Evolutionary conservation across 352 stramenopile species (phyloP).

Genomic region (Phytopythium delawarense): DNA sequence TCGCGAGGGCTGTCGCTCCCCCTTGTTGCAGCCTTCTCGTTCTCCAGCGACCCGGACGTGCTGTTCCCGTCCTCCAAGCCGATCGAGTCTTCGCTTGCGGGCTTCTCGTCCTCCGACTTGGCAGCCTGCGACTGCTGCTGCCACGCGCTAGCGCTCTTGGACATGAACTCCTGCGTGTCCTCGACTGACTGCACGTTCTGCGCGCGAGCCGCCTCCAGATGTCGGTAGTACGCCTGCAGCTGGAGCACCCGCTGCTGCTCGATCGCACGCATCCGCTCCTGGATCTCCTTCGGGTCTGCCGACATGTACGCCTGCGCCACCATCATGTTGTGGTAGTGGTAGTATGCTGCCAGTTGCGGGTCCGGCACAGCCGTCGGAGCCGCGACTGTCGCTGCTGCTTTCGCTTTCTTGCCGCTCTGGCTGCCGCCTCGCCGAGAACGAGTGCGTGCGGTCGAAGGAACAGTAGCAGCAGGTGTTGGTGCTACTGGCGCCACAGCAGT

Average conservation of each 20-base stretch:
- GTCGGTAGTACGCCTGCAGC: constrained; percentile 51
- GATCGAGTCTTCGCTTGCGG: constrained; percentile 19
- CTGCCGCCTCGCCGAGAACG: neutral
- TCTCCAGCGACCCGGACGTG: constrained; percentile 8
- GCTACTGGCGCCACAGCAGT: neutral
- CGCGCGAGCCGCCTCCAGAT: constrained; percentile 39
- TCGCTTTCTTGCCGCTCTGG: constrained; percentile 23
- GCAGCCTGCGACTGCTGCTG: constrained; percentile 23
- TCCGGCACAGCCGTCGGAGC: constrained; percentile 10
- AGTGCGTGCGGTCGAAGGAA: neutral
- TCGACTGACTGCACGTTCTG: constrained; percentile 51
- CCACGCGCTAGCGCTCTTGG: constrained; percentile 34
- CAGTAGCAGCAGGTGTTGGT: neutral
- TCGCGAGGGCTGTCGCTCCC: constrained; percentile 12
- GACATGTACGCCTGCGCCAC: constrained; percentile 49
- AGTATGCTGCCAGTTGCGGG: constrained; percentile 22
- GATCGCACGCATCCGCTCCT: constrained; percentile 44
- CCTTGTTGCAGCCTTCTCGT: neutral
- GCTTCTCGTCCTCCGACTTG: constrained; percentile 7
- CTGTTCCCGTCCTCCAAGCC: constrained; percentile 29
- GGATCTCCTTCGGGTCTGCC: constrained; percentile 50
- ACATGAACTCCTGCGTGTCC: constrained; percentile 41
- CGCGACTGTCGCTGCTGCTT: constrained; percentile 51
- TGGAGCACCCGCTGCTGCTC: constrained; percentile 54
- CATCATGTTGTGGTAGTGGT: constrained; percentile 62